A percentile compares a stretch with the other conserved stretches of the same genome.
These are phyloP conservation scores for Sclerospora graminicola DNA, from an alignment of 352 stramenopile genomes.

Conservation along the genomic window DNA sequence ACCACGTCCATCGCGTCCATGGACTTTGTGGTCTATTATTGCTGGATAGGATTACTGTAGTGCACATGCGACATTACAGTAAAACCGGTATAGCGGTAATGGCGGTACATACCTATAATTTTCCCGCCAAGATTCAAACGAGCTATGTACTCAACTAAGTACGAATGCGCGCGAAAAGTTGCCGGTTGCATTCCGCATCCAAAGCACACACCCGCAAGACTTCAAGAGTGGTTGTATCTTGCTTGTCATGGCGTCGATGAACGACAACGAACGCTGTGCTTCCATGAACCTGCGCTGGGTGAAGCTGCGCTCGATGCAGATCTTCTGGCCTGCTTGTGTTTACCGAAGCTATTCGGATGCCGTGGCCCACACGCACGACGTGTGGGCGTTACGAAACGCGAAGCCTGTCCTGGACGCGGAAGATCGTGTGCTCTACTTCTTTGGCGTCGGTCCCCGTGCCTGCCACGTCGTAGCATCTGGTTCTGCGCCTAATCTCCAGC, in stretches of 20 bases:
- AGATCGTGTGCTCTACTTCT: slow-evolving; percentile 74
- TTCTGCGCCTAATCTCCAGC: slow-evolving; percentile 35
- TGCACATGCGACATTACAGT: background rate
- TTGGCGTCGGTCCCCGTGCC: slow-evolving; percentile 41
- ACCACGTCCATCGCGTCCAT: slow-evolving; percentile 18
- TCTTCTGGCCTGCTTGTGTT: slow-evolving; percentile 67
- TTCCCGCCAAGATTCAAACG: slow-evolving; percentile 1
- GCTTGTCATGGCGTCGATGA: slow-evolving; percentile 2
- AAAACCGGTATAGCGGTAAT: background rate
- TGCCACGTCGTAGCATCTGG: slow-evolving; percentile 19
- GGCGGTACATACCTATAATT: no score
- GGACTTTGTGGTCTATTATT: no score
- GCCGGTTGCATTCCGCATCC: slow-evolving; percentile 7
- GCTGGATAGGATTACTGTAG: slow-evolving; percentile 2
- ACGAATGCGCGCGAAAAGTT: slow-evolving; percentile 14
- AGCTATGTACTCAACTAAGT: background rate
- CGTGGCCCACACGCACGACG: slow-evolving; percentile 35
- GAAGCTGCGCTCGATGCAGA: slow-evolving; percentile 35
- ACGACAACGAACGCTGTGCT: background rate
- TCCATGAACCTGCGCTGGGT: slow-evolving; percentile 29
- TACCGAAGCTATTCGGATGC: slow-evolving; percentile 50
- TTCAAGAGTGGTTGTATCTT: background rate
- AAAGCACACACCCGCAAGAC: background rate
- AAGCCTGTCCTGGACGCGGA: slow-evolving; percentile 54
- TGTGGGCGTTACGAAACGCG: slow-evolving; percentile 21